These are phyloP conservation scores for Tagetes erecta DNA, from an alignment of 129 eudicot species.

Conservation along the genomic window DNA sequence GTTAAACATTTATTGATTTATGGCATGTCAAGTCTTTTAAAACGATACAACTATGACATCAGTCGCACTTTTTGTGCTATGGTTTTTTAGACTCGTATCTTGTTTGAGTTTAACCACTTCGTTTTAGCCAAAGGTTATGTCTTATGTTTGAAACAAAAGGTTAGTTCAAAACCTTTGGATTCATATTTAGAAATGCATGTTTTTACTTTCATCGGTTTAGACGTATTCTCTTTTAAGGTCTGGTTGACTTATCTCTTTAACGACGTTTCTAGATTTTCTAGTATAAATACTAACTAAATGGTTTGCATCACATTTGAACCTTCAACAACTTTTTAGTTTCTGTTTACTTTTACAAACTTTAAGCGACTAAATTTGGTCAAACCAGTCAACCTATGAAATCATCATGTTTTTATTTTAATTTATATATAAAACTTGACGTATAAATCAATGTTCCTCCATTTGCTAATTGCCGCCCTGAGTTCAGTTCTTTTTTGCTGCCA, in stretches of 20 bases:
- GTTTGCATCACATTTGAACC: no score
- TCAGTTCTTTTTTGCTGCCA: slow-evolving; percentile 2
- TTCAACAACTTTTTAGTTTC: not conserved
- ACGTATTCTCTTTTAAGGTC: not conserved
- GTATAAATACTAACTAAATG: no score
- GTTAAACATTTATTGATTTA: no score
- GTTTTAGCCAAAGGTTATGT: not conserved
- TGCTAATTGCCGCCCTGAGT: slow-evolving; percentile 26
- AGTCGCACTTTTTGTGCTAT: not conserved
- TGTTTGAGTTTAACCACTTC: not conserved
- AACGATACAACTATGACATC: no score
- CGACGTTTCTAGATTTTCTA: no score
- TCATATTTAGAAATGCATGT: not conserved
- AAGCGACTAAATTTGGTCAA: not conserved
- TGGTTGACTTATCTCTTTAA: no score
- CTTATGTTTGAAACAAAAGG: not conserved
- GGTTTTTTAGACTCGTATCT: not conserved
- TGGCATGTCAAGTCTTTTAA: no score
- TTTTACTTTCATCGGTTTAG: not conserved
- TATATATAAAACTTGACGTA: slow-evolving; percentile 42
- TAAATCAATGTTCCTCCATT: slow-evolving; percentile 48
- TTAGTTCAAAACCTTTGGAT: not conserved
- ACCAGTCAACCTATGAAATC: slow-evolving; percentile 17
- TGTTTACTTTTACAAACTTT: not conserved
- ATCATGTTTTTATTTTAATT: not conserved